These are phyloP conservation scores for Candida chilensis DNA, from an alignment of 805 yeast genomes.

Conservation along the genomic window DNA sequence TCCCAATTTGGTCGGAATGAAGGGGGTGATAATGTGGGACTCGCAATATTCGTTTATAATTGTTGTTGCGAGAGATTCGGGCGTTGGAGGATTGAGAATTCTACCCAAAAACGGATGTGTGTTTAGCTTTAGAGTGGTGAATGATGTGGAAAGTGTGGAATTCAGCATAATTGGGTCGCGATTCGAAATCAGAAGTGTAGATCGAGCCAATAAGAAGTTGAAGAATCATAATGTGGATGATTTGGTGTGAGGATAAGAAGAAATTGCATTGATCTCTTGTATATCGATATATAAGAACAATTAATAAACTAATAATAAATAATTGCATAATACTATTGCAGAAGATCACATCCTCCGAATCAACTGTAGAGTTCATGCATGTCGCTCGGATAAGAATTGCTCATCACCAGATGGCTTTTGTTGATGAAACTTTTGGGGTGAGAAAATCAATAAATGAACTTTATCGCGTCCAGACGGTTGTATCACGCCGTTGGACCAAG, in stretches of 20 bases:
- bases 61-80: slow-evolving; percentile 35
- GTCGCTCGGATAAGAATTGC: no score
- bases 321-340: no score
- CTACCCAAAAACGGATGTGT: slow-evolving; percentile 61
- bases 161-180: slow-evolving; percentile 76
- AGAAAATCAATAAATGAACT: no score
- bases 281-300: no score
- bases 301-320: no score
- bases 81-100: slow-evolving; percentile 56
- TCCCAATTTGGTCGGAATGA: slow-evolving; percentile 44
- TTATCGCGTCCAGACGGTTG: no score
- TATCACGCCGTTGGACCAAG: no score
- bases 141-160: slow-evolving; percentile 29
- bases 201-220: slow-evolving; percentile 78
- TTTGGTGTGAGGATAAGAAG: slow-evolving; percentile 15
- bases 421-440: no score
- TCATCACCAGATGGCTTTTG: no score
- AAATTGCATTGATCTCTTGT: no score
- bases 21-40: slow-evolving; percentile 82
- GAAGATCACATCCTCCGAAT: no score
- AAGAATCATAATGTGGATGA: slow-evolving; percentile 71
- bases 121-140: slow-evolving; percentile 37
- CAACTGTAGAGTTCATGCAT: no score
- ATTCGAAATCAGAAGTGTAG: slow-evolving; percentile 64
- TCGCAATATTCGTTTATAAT: slow-evolving; percentile 64